These are phyloP conservation scores for Lomentospora prolificans DNA, from an alignment of 2,329 filamentous ascomycete species.

Conservation along the genomic window DNA sequence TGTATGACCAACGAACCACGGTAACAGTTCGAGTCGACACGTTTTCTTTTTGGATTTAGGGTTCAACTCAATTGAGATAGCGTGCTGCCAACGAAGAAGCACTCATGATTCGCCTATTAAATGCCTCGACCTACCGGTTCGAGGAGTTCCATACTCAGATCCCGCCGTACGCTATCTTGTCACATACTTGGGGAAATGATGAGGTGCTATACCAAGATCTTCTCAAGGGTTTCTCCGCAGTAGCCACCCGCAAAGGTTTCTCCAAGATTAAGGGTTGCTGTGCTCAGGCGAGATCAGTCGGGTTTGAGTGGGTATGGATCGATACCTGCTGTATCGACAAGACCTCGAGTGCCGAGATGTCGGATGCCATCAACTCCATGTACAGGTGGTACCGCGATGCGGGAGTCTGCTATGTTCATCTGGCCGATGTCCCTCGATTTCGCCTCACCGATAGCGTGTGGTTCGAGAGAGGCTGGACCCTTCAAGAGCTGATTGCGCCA, in stretches of 20 bases:
- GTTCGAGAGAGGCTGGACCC: slow-evolving; percentile 18
- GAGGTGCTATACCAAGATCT: slow-evolving; percentile 18
- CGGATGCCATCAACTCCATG: slow-evolving; percentile 20
- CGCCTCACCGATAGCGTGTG: slow-evolving; percentile 14
- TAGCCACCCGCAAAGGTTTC: slow-evolving; percentile 9
- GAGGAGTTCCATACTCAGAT: slow-evolving; percentile 13
- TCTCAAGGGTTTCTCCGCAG: slow-evolving; percentile 8
- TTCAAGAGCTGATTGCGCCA: slow-evolving; percentile 22
- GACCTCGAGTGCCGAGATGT: slow-evolving; percentile 16
- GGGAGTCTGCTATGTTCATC: slow-evolving; percentile 18
- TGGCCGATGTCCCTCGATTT: slow-evolving; percentile 15
- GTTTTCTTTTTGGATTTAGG: too few relatives aligned
- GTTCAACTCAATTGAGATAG: too few relatives aligned
- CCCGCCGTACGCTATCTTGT: slow-evolving; percentile 21
- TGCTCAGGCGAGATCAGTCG: slow-evolving; percentile 13
- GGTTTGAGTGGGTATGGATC: slow-evolving; percentile 18
- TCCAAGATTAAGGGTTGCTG: slow-evolving; percentile 15
- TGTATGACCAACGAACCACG: too few relatives aligned
- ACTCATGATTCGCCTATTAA: slow-evolving; percentile 8
- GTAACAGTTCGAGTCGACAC: too few relatives aligned
- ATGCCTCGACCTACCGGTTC: slow-evolving; percentile 5
- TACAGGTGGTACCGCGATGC: slow-evolving; percentile 18
- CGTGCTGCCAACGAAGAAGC: too few relatives aligned
- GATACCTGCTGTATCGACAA: slow-evolving; percentile 22
- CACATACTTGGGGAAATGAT: slow-evolving; percentile 21